Conservation (phyloP, 768 basidiomycete genomes). For the Amanita molliuscula region DNA sequence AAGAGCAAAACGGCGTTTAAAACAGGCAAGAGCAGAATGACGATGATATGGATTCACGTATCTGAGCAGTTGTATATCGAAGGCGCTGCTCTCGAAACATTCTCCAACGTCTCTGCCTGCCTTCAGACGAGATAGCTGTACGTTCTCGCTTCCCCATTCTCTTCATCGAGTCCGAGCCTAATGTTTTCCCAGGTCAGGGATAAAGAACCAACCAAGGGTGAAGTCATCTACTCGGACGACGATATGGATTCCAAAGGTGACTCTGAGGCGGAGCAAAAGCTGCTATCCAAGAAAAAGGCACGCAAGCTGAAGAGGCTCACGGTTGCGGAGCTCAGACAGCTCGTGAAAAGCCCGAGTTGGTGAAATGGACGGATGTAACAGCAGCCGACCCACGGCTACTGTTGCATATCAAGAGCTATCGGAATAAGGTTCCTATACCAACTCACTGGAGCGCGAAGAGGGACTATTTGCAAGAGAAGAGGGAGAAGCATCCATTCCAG, state of each 20-base stretch:
- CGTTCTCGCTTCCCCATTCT: conserved; percentile 20
- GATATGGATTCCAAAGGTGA: conserved; percentile 63
- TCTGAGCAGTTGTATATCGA: conserved; percentile 75
- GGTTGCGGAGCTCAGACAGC: no score
- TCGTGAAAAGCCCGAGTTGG: conserved; percentile 93
- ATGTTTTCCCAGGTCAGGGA: no score
- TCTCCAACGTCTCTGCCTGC: conserved; percentile 89
- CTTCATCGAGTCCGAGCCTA: background rate
- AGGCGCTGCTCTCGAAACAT: conserved; percentile 68
- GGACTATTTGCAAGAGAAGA: conserved; percentile 96
- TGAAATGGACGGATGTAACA: conserved; percentile 98
- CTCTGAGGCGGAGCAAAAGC: conserved; percentile 67
- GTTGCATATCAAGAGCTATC: conserved; percentile 86
- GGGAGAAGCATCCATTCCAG: conserved; percentile 96
- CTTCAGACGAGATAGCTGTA: conserved; percentile 67
- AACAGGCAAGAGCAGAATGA: conserved; percentile 13
- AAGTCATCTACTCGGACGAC: no score
- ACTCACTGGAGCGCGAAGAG: conserved; percentile 96
- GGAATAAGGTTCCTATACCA: conserved; percentile 93
- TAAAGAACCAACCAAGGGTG: no score
- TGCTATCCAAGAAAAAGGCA: conserved; percentile 88
- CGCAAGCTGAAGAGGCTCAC: no score
- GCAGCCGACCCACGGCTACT: conserved; percentile 90
- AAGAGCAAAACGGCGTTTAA: background rate
- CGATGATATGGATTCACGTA: conserved; percentile 41